A percentile compares a stretch with the other conserved stretches of the same genome.
Evolutionary conservation across 1,284 basidiomycete genomes (phyloP).

Genomic region (Inonotus hispidus): DNA sequence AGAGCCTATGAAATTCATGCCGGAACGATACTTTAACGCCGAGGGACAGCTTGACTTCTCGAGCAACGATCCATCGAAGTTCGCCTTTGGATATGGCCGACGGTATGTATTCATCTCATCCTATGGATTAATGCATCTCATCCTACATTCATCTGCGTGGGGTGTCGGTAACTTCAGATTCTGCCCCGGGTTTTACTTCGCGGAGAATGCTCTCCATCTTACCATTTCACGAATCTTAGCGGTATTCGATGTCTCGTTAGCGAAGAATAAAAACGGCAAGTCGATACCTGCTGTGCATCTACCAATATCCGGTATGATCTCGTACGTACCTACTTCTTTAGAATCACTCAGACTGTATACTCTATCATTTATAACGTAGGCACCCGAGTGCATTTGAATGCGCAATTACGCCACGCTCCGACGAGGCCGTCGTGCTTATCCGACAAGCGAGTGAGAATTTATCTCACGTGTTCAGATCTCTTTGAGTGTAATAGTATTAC

Average conservation of each 20-base stretch:
- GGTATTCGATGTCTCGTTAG: conserved; percentile 17
- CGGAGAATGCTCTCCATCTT: conserved; percentile 12
- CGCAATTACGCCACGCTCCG: conserved; percentile 3
- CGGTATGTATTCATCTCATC: background rate
- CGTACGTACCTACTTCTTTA: background rate
- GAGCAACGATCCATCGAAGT: conserved; percentile 11
- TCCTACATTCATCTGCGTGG: too few relatives aligned
- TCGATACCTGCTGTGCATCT: background rate
- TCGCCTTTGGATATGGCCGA: conserved; percentile 17
- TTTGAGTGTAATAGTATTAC: too few relatives aligned
- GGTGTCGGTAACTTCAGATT: background rate
- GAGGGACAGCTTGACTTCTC: background rate
- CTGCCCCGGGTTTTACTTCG: conserved; percentile 15
- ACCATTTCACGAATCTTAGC: conserved; percentile 12
- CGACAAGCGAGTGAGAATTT: background rate
- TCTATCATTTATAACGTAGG: background rate
- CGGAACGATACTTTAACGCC: conserved; percentile 24
- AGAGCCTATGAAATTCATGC: conserved; percentile 26
- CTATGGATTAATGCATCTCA: background rate
- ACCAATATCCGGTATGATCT: conserved; percentile 2
- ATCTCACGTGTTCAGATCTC: background rate
- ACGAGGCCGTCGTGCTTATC: background rate
- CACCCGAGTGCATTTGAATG: conserved; percentile 6
- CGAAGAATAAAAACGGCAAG: background rate
- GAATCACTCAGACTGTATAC: too few relatives aligned